These are phyloP conservation scores for Tylopilus balloui DNA, from an alignment of 768 basidiomycete species.

Conservation along the genomic window DNA sequence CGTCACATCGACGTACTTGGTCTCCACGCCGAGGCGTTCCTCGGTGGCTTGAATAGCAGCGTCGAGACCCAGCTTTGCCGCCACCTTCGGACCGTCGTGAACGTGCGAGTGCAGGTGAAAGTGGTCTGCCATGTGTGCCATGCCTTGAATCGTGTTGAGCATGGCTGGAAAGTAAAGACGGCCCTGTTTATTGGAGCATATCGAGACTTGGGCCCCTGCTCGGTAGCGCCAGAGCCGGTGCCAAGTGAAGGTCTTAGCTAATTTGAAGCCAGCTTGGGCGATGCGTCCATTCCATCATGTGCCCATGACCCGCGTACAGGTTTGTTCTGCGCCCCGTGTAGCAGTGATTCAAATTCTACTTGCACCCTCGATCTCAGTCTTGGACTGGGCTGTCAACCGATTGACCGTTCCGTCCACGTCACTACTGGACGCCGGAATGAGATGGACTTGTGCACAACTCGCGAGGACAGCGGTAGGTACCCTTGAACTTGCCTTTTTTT, in stretches of 20 bases:
- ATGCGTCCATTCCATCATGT: background rate
- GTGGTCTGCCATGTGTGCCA: slow-evolving; percentile 12
- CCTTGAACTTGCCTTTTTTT: too few relatives aligned
- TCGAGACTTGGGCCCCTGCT: background rate
- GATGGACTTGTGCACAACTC: too few relatives aligned
- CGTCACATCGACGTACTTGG: slow-evolving; percentile 52
- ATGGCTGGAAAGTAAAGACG: slow-evolving; percentile 1
- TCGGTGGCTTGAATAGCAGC: slow-evolving; percentile 30
- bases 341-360: too few relatives aligned
- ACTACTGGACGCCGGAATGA: too few relatives aligned
- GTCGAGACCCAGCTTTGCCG: slow-evolving; percentile 20
- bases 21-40: slow-evolving; percentile 31
- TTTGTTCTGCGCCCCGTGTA: too few relatives aligned
- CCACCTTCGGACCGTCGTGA: background rate
- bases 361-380: too few relatives aligned
- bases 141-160: slow-evolving; percentile 10
- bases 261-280: background rate
- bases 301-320: too few relatives aligned
- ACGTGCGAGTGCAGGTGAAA: slow-evolving; percentile 6
- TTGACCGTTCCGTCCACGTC: too few relatives aligned
- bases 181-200: background rate
- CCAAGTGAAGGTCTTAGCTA: background rate
- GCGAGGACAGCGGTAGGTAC: too few relatives aligned
- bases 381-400: too few relatives aligned
- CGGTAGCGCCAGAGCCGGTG: too few relatives aligned